A percentile compares a stretch with the other conserved stretches of the same genome.
These are phyloP conservation scores for Passiflora organensis DNA, from an alignment of 345 rosid genomes.

Conservation along the genomic window DNA sequence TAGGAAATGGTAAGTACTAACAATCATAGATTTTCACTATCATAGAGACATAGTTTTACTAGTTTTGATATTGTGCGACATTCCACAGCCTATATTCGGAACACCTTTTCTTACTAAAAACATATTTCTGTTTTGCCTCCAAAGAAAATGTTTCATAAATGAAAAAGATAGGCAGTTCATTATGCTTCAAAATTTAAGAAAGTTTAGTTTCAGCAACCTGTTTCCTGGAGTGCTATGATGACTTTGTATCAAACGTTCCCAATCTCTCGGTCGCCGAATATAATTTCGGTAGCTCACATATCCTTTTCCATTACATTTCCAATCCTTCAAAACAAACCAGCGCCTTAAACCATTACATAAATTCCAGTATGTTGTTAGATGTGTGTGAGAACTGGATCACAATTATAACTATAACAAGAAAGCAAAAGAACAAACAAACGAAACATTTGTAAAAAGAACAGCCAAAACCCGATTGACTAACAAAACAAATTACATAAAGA, in stretches of 20 bases:
- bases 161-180: neutral
- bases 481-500: too few relatives aligned
- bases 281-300: slow-evolving; percentile 80
- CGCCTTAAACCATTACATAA: slow-evolving; percentile 8
- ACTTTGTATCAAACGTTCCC: slow-evolving; percentile 62
- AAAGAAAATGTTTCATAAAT: neutral
- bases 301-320: slow-evolving; percentile 94
- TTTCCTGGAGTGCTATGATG: slow-evolving; percentile 74
- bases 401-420: neutral
- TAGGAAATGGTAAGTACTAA: too few relatives aligned
- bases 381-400: too few relatives aligned
- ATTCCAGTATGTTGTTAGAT: neutral
- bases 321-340: slow-evolving; percentile 53
- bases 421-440: neutral
- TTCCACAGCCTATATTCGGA: too few relatives aligned
- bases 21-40: too few relatives aligned
- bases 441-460: too few relatives aligned
- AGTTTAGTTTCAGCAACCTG: slow-evolving; percentile 50
- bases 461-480: neutral
- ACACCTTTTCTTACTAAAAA: too few relatives aligned
- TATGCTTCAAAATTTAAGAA: neutral
- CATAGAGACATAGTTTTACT: too few relatives aligned
- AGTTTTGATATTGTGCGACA: too few relatives aligned
- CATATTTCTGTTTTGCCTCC: too few relatives aligned
- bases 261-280: slow-evolving; percentile 77